Base-by-base conservation (phyloP, 176 grass and related monocot genomes). In the Oryza longistaminata region DNA sequence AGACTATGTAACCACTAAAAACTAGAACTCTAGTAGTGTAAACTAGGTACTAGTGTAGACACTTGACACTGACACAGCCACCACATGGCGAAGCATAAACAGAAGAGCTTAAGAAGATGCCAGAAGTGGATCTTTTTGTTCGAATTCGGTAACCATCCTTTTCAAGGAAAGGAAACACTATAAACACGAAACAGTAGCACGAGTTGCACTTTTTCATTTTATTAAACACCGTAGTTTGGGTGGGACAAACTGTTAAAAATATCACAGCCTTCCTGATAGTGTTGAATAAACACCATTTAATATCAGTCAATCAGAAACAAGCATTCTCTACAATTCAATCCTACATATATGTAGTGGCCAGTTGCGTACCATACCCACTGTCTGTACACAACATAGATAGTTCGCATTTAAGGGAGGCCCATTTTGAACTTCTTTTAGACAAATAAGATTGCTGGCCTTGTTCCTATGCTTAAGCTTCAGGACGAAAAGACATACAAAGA, bases 41-140 rank as follows among this genome's bases (percentile, higher is more conserved):
- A 71, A 2, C 16, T 26, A 87, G 48, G 70, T 40, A 34, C 40
- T 10, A 48, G 17, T 80, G 62, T 76, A n/a, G n/a, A n/a, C 29
- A 39, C n/a, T n/a, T n/a, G 33, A 76, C 11, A 13, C 50, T 61
- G 74, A 12, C 11, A 74, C 55, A 65, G 34, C 44, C 29, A 69
- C 9, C 19, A 80, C 64, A 69, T 39, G 68, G 66, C 3, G 19
- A 68, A 34, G 64, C 64, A 17, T 34, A 50, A 68, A 50, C 15
- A 68, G 60, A 9, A 68, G 27, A 69, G 5, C 26, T 50, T 68
- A 50, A 80, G 44, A 19, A 50, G 43, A 80, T 68, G 64, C 31
- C 66, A 45, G 7, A 48, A 68, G 44, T 80, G 11, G 43, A 16
- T 22, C 17, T 80, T 80, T 80, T 50, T 64, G 64, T 80, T 80